phyloP scores from a whole-genome alignment of 495 filamentous ascomycete genomes.

The Penicillium pancosmium region DNA sequence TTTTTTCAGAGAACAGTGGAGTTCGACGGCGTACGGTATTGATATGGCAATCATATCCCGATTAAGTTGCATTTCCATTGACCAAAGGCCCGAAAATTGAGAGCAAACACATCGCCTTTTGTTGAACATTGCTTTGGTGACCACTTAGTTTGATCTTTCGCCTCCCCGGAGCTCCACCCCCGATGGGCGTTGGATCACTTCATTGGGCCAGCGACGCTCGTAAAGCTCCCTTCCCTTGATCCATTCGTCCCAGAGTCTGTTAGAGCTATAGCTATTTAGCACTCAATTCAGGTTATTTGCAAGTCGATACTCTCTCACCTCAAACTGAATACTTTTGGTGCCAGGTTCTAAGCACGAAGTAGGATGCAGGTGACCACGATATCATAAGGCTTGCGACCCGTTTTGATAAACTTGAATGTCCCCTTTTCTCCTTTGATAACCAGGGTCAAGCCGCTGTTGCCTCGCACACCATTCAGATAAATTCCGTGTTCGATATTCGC shows the following conservation, averaged over 20 bases:
- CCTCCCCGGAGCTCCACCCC: neutral
- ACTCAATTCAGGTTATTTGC: neutral
- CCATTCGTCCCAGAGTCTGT: conserved; percentile 12
- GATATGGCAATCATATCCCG: too few species aligned
- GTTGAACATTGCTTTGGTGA: too few species aligned
- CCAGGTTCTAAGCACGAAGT: conserved; percentile 18
- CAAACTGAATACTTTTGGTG: conserved; percentile 6
- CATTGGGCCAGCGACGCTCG: conserved; percentile 8
- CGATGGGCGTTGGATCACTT: neutral
- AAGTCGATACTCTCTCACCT: neutral
- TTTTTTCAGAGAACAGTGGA: too few species aligned
- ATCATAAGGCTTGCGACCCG: conserved; percentile 18
- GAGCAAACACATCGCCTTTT: too few species aligned
- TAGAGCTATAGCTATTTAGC: conserved; percentile 1
- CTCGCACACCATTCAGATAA: conserved; percentile 12
- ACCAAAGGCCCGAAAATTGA: too few species aligned
- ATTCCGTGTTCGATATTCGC: conserved; percentile 12
- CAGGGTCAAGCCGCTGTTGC: conserved; percentile 8
- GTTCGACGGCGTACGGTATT: too few species aligned
- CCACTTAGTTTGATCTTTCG: too few species aligned
- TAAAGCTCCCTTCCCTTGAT: neutral
- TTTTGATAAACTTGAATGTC: conserved; percentile 11
- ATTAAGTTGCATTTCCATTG: too few species aligned
- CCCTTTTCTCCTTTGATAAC: neutral
- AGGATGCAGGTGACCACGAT: conserved; percentile 19